A percentile compares a stretch with the other conserved stretches of the same genome.
Conservation (phyloP, 768 basidiomycete species). For the Suillus placidus region DNA sequence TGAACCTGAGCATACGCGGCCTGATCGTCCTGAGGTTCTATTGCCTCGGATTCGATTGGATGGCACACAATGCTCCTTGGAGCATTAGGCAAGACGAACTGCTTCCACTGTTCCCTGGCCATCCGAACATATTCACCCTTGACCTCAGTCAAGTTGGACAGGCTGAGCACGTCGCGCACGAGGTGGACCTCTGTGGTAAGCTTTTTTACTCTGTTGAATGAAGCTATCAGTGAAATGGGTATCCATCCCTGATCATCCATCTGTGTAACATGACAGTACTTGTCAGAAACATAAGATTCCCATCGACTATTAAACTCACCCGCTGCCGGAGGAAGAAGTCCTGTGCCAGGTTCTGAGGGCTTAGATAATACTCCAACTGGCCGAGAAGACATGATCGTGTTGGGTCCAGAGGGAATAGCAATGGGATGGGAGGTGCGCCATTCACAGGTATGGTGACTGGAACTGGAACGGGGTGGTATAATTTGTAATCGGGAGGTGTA, state of each 20-base stretch:
- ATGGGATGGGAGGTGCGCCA: conserved; percentile 35
- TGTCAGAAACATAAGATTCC: neutral
- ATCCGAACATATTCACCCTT: conserved; percentile 68
- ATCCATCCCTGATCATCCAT: conserved; percentile 94
- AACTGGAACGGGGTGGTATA: conserved; percentile 28
- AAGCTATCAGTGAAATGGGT: conserved; percentile 75
- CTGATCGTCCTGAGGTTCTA: neutral
- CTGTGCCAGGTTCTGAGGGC: conserved; percentile 85
- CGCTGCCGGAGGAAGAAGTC: conserved; percentile 81
- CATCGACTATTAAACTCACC: conserved; percentile 47
- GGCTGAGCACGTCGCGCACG: conserved; percentile 68
- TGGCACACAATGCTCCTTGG: conserved; percentile 41
- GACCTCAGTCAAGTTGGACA: conserved; percentile 77
- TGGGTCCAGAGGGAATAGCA: conserved; percentile 64
- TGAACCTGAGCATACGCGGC: conserved; percentile 4
- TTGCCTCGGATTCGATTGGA: conserved; percentile 9
- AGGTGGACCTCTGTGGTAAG: conserved; percentile 61
- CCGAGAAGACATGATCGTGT: conserved; percentile 71
- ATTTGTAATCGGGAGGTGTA: conserved; percentile 35
- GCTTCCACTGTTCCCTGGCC: conserved; percentile 57
- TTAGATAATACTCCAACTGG: conserved; percentile 92
- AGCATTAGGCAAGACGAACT: conserved; percentile 63
- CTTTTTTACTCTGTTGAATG: conserved; percentile 81
- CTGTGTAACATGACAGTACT: conserved; percentile 41
- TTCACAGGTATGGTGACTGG: conserved; percentile 25